Base-by-base conservation (phyloP, 2,329 filamentous ascomycete species). In the Monilinia laxa region DNA sequence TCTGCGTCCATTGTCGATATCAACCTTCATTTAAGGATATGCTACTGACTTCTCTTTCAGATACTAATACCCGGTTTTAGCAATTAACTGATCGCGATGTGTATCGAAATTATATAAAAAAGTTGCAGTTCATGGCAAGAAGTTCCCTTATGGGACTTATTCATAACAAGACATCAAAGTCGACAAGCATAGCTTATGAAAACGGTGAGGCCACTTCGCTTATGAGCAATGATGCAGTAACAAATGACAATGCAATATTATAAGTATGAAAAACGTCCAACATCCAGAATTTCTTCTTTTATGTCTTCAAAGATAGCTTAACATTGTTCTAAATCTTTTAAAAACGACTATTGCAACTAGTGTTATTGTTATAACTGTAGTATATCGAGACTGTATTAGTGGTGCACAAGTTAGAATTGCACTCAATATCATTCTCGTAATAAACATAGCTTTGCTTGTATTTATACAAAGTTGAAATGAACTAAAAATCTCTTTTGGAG, bases 401-500 rank as follows among this genome's bases (percentile, higher is more conserved):
- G 72, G 70, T 51, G 70, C 51, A 2, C 67, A 71, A 52, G 51
- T 75, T 4, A 72, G 72, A 11, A 64, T 75, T 28, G 73, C 70
- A 4, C 68, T 74, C 6, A 74, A 73, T 62, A 66, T 72, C 18
- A 70, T 74, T 51, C 64, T 75, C 0, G 65, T 70, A 9, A 56
- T 66, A 16, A 73, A 70, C 38, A 70, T 55, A 20, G 72, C 70
- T 18, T 42, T 75, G 3, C 47, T 71, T 1, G 67, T 68, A 18
- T 57, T 79, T 0, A 67, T 76, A 12, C 78, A 78, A 23, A 81
- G 78, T 54, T 88, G 84, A 84, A 87, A 85, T 0, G 80, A 79
- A 45, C 76, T 88, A 16, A 85, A 88, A 70, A 87, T 84, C 0
- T 81, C 82, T 55, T 81, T 88, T 56, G 85, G 85, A 12, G 84